Conservation (phyloP, 2,329 filamentous ascomycete genomes). For the Thelonectria blattea region DNA sequence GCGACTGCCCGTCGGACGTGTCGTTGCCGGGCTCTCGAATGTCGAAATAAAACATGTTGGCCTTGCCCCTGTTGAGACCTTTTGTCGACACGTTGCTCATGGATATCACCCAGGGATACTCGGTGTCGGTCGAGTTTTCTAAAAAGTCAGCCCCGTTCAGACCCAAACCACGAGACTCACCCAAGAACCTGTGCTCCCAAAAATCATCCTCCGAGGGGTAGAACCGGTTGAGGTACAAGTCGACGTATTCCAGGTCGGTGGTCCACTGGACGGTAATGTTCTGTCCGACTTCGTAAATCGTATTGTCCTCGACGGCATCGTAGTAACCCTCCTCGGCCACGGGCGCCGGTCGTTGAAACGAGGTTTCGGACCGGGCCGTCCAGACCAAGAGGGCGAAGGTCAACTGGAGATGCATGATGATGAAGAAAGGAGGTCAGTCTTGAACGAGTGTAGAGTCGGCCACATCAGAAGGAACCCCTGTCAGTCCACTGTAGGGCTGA, state of each 20-base stretch:
- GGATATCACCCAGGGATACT: neutral
- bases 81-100: neutral
- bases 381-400: neutral
- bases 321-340: neutral
- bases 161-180: too few relatives aligned
- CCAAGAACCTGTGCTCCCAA: neutral
- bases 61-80: neutral
- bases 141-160: neutral
- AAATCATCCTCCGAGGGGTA: neutral
- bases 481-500: too few relatives aligned
- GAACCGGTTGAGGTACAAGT: neutral
- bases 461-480: too few relatives aligned
- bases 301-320: neutral
- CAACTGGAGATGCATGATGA: neutral
- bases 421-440: too few relatives aligned
- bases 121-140: neutral
- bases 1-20: neutral
- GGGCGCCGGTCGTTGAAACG: neutral
- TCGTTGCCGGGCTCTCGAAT: neutral
- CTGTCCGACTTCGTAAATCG: neutral
- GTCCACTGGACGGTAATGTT: neutral
- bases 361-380: neutral
- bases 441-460: too few relatives aligned
- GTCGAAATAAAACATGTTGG: neutral
- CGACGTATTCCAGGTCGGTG: neutral